Conservation (phyloP, 139 green algal species). For the Eudorina sp. region DNA sequence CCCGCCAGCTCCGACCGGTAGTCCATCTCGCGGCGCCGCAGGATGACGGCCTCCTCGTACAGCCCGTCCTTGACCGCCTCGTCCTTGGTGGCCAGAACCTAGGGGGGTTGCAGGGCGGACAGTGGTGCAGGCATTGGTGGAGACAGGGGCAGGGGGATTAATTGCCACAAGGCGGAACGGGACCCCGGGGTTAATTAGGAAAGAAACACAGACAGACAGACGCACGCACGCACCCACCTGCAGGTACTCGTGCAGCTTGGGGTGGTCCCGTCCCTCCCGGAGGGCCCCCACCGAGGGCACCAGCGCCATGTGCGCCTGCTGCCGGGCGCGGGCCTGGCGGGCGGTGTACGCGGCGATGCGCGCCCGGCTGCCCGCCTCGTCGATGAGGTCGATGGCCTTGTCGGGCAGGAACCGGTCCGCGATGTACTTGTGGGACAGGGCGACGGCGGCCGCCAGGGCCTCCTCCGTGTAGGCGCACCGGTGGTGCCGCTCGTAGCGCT, state of each 20-base stretch:
- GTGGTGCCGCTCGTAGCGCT: slow-evolving; percentile 94
- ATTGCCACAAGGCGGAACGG: not conserved
- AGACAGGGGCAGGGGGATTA: not conserved
- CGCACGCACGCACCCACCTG: no score
- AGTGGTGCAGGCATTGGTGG: not conserved
- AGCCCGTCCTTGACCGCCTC: slow-evolving; percentile 77
- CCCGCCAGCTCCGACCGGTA: slow-evolving; percentile 68
- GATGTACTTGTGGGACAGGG: slow-evolving; percentile 74
- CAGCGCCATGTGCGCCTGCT: slow-evolving; percentile 18
- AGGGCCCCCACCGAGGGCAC: not conserved
- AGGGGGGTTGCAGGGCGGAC: not conserved
- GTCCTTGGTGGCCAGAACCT: slow-evolving; percentile 88
- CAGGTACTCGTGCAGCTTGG: slow-evolving; percentile 63
- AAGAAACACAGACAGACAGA: no score
- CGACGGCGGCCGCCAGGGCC: slow-evolving; percentile 70
- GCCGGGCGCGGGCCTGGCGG: slow-evolving; percentile 51
- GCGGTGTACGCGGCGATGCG: slow-evolving; percentile 86
- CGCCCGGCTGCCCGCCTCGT: slow-evolving; percentile 93
- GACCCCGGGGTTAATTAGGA: no score
- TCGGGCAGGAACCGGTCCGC: slow-evolving; percentile 93
- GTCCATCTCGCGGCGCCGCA: slow-evolving; percentile 68
- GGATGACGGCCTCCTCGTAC: slow-evolving; percentile 91
- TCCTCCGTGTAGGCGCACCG: slow-evolving; percentile 74
- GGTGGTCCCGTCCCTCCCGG: not conserved
- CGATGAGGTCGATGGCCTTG: slow-evolving; percentile 99